phyloP scores from a whole-genome alignment of 257 asterid genomes.

The Asclepias syriaca region DNA sequence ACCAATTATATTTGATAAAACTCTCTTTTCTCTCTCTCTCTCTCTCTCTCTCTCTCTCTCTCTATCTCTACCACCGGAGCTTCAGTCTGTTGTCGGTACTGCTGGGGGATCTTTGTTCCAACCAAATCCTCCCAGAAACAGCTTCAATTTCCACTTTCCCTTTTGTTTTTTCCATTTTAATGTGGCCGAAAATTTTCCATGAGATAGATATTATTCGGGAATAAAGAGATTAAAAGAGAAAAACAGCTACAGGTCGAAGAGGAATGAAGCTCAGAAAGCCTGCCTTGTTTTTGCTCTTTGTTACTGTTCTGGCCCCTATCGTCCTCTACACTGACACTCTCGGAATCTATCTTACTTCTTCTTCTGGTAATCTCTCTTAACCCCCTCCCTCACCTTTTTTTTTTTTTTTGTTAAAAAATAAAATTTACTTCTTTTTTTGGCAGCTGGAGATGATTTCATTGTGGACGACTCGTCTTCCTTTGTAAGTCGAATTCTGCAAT shows the following conservation, averaged over 20 bases:
- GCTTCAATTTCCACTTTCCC: background rate
- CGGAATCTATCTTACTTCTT: constrained; percentile 50
- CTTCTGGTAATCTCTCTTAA: constrained; percentile 43
- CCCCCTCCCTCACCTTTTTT: background rate
- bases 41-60: background rate
- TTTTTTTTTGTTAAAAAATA: background rate
- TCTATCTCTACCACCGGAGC: background rate
- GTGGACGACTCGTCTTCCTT: constrained; percentile 65
- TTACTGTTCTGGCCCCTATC: constrained; percentile 77
- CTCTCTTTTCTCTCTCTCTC: too few relatives aligned
- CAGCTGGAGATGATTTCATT: constrained; percentile 60
- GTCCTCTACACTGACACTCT: constrained; percentile 70
- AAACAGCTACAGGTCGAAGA: constrained; percentile 11
- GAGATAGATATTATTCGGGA: background rate
- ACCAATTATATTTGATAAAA: background rate
- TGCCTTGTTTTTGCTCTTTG: constrained; percentile 54
- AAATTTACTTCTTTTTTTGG: constrained; percentile 9
- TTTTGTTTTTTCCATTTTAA: background rate
- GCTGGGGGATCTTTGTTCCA: background rate
- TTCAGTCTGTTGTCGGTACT: background rate
- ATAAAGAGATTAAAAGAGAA: background rate
- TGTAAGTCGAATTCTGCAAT: constrained; percentile 36
- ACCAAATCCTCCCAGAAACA: background rate
- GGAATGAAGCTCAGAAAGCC: constrained; percentile 55
- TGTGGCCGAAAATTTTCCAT: background rate